Evolutionary conservation across 257 asterid genomes (phyloP), one percentile per base, ranked within the genome.

Genomic region (Capsicum chinense): DNA sequence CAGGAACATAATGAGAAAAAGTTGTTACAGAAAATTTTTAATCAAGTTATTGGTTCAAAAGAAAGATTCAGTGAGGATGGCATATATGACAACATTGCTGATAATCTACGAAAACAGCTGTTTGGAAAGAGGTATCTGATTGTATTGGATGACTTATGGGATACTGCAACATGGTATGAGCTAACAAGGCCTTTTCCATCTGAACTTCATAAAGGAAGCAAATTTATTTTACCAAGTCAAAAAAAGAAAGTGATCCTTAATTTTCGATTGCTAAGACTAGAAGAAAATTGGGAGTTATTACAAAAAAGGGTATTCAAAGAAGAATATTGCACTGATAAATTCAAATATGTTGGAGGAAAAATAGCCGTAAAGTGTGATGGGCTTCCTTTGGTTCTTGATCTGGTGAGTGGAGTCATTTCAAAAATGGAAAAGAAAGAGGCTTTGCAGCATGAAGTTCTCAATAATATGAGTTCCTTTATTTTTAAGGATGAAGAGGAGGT

Each of bases 341-440:
- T 88, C 47, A 9, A 52, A 9, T 85, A 52, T 56, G 15, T 69
- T 9, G 89, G 90, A 5, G 42, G 42, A 52, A 13, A 78, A 71
- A 82, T 86, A 66, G 85, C 90, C 48, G 6, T 6, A n/a, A 42
- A 63, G 15, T 82, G 83, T 81, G 59, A 47, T 6, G 89, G 89
- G 15, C 79, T 86, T 56, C 88, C 88, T 7, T 85, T 88, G 21
- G 73, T 82, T 11, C 66, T 88, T 13, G 87, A 84, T 67, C 39
- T 69, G 83, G 37, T 88, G 4, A 71, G 84, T 56, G 79, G 87
- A 44, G 84, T 86, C 37, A 86, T 88, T n/a, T 83, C 84, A 59
- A 71, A 63, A 6, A 81, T 60, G 85, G 84, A 54, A 39, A 66
- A 83, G 70, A 35, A 56, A 37, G 69, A 19, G 64, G 62, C 62